Evolutionary conservation across 2,329 filamentous ascomycete species (phyloP).

Genomic region (Apiospora saccharicola): DNA sequence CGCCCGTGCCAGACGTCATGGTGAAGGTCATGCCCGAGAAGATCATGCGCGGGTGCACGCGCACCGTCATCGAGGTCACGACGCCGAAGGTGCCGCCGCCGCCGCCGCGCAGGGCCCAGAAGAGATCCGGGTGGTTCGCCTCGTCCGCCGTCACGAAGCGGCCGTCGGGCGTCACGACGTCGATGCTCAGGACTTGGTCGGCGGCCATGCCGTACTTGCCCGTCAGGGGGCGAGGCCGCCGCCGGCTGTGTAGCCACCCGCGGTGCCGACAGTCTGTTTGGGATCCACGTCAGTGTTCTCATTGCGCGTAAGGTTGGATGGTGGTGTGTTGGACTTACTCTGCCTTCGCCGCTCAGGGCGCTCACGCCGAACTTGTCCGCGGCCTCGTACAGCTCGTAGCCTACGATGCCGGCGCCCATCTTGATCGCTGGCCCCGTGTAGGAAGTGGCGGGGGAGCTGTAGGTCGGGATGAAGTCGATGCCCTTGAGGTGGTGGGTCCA

Average conservation of each 20-base stretch:
- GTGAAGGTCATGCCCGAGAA: conserved; percentile 43
- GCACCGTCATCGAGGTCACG: conserved; percentile 47
- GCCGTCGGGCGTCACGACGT: conserved; percentile 55
- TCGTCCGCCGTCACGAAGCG: conserved; percentile 49
- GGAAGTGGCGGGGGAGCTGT: conserved; percentile 34
- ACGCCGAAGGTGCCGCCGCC: conserved; percentile 52
- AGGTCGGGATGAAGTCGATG: conserved; percentile 40
- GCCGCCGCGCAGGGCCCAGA: conserved; percentile 56
- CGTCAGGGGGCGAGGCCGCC: conserved; percentile 61
- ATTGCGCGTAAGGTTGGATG: too few species aligned
- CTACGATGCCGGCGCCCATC: conserved; percentile 61
- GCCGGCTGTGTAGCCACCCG: conserved; percentile 52
- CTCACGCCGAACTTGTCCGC: conserved; percentile 54
- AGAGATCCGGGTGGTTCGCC: conserved; percentile 52
- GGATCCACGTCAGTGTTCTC: background rate
- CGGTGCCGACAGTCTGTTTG: conserved; percentile 52
- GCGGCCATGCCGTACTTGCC: conserved; percentile 55
- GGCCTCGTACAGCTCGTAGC: conserved; percentile 58
- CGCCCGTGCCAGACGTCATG: conserved; percentile 37
- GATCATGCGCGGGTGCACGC: conserved; percentile 43
- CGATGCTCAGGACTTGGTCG: conserved; percentile 55
- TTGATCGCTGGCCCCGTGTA: conserved; percentile 60
- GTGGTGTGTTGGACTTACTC: too few species aligned
- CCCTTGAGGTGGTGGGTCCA: conserved; percentile 48
- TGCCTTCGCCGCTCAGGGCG: conserved; percentile 61